Base-by-base conservation (phyloP, 2,329 filamentous ascomycete genomes). In the Ilyonectria mors-panacis region DNA sequence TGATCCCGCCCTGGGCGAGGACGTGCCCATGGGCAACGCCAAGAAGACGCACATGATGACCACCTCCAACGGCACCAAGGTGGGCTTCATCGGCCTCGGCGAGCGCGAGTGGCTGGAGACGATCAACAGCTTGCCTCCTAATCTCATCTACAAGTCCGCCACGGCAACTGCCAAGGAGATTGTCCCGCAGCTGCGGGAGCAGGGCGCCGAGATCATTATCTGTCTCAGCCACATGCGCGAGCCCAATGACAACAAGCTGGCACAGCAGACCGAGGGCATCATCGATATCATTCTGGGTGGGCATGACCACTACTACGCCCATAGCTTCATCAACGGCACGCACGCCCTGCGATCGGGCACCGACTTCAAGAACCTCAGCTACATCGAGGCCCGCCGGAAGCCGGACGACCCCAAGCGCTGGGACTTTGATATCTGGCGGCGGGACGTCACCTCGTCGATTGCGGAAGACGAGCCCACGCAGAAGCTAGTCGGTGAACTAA, bases 291-390 rank as follows among this genome's bases (percentile, higher is more conserved):
- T 98, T 50, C 86, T 97, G 0, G 94, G 94, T 55, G 94, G 94
- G 0, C 94, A 97, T 76, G 95, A 97, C 74, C 95, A 98, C 78
- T 96, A 92, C 81, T 97, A 97, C 78, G 87, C 87, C 17, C 94
- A 97, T 80, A 88, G 86, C 61, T 77, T 94, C 62, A 87, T 96
- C 78, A 94, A 95, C 67, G 92, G 91, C 9, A 93, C 89, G 0
- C 94, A 97, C 75, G 89, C 97, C 3, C 84, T 98, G n/a, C 89
- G 95, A 2, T 97, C 93, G 0, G 94, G 95, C 0, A 94, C 91
- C 19, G 95, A 98, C 79, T 98, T 97, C 82, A 97, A 96, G 81
- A 93, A 98, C 78, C 84, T 97, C 37, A 96, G 93, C 77, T 97
- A 97, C 77, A 87, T 98, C 59, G 93, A 97, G 79, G 92, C 89